Evolutionary conservation across 2,329 filamentous ascomycete species (phyloP).

Genomic region (Monosporascus ibericus): DNA sequence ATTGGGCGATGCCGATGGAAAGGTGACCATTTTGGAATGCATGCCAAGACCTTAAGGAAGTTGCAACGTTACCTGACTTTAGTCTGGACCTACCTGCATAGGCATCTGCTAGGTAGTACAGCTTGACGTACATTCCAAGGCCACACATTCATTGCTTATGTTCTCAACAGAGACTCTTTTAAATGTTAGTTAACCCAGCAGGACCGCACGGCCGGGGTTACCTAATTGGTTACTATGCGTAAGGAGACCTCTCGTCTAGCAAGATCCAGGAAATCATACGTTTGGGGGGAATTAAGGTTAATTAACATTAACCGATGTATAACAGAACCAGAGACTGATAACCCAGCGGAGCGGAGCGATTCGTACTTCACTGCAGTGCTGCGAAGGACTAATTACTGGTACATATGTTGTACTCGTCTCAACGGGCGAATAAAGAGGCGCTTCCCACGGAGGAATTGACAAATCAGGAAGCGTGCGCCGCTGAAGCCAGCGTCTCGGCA

Average conservation of each 20-base stretch:
- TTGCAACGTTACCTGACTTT: neutral
- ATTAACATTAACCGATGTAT: too few species aligned
- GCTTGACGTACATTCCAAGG: neutral
- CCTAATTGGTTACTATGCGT: too few species aligned
- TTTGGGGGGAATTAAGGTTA: too few species aligned
- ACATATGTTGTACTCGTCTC: neutral
- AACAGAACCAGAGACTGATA: too few species aligned
- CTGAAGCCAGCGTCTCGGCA: neutral
- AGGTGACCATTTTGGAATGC: neutral
- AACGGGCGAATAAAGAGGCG: neutral
- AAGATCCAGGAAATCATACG: too few species aligned
- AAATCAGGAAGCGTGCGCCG: neutral
- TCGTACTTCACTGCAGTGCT: neutral
- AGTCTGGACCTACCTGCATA: neutral
- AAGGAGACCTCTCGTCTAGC: too few species aligned
- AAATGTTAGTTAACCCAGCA: too few species aligned
- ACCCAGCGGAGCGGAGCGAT: too few species aligned
- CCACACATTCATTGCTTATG: too few species aligned
- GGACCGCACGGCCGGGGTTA: too few species aligned
- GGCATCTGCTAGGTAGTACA: neutral
- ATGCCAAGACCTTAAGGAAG: neutral
- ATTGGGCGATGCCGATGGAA: neutral
- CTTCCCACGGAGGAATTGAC: neutral
- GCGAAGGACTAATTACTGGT: neutral
- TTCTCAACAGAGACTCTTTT: too few species aligned